Percentiles rank a stretch among this genome's conserved stretches.
Evolutionary conservation across 345 rosid genomes (phyloP).

Genomic region (Geranium rotundifolium): DNA sequence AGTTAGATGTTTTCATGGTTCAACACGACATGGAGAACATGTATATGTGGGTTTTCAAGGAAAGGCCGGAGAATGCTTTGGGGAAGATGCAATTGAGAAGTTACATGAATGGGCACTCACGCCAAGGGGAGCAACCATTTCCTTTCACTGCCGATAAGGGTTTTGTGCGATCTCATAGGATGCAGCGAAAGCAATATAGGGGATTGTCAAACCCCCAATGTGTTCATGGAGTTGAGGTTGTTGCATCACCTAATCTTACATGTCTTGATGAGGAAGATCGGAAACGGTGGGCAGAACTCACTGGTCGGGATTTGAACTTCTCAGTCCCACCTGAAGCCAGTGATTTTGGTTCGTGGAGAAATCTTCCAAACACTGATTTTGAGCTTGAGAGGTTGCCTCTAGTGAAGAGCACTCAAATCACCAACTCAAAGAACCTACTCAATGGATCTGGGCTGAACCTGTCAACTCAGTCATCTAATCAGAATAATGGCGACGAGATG

Average conservation of each 20-base stretch:
- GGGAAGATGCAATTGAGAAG: conserved; percentile 99
- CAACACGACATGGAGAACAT: conserved; percentile 99
- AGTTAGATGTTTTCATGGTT: conserved; percentile 79
- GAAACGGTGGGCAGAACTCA: conserved; percentile 87
- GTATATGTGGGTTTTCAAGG: conserved; percentile 99
- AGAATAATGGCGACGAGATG: conserved; percentile 48
- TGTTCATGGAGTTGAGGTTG: conserved; percentile 82
- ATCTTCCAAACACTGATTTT: conserved; percentile 79
- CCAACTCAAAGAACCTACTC: conserved; percentile 60
- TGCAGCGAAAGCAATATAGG: conserved; percentile 96
- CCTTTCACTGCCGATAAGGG: conserved; percentile 95
- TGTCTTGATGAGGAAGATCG: conserved; percentile 77
- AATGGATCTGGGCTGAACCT: conserved; percentile 83
- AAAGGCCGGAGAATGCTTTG: conserved; percentile 88
- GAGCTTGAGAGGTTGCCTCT: conserved; percentile 70
- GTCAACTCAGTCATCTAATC: conserved; percentile 53
- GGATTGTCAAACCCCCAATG: conserved; percentile 96
- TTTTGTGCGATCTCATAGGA: conserved; percentile 85
- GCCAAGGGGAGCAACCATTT: conserved; percentile 87
- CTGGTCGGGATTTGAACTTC: conserved; percentile 81
- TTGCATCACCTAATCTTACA: conserved; percentile 58
- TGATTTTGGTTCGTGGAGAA: conserved; percentile 90
- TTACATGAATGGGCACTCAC: conserved; percentile 95
- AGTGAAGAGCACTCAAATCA: conserved; percentile 38
- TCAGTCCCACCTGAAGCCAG: conserved; percentile 69